Conservation (phyloP, 371 early-diverging fungal genomes). For the Apophysomyces sp. region DNA sequence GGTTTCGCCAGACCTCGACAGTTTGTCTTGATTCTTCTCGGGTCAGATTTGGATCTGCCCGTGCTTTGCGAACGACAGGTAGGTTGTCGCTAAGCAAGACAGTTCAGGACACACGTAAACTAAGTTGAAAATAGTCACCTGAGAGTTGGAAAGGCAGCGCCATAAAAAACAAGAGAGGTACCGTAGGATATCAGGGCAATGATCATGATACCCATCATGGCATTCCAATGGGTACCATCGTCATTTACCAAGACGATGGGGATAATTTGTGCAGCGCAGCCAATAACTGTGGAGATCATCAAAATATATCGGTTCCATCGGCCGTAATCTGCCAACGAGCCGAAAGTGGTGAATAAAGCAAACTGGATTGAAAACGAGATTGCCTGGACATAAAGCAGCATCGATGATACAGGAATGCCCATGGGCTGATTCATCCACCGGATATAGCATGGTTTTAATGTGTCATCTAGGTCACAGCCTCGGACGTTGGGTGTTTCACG, state of each 20-base stretch:
- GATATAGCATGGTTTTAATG: conserved; percentile 31
- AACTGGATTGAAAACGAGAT: conserved; percentile 50
- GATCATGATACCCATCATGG: conserved; percentile 45
- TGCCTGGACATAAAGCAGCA: conserved; percentile 49
- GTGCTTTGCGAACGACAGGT: conserved; percentile 44
- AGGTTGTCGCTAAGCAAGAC: conserved; percentile 34
- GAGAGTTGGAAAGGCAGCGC: conserved; percentile 47
- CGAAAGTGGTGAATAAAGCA: conserved; percentile 45
- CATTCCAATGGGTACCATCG: conserved; percentile 44
- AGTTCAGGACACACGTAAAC: background rate
- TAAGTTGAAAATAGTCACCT: conserved; percentile 19
- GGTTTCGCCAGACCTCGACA: conserved; percentile 46
- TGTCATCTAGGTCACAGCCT: conserved; percentile 33
- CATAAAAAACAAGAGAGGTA: conserved; percentile 49
- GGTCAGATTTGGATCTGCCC: conserved; percentile 26
- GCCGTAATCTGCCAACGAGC: conserved; percentile 48
- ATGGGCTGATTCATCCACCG: conserved; percentile 23
- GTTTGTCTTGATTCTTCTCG: conserved; percentile 21
- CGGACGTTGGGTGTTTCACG: conserved; percentile 24
- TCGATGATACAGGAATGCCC: conserved; percentile 41
- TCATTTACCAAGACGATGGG: conserved; percentile 39
- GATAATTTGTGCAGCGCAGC: conserved; percentile 41
- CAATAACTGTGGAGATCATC: conserved; percentile 36
- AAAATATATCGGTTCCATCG: conserved; percentile 46
- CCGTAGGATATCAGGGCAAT: conserved; percentile 45